Percentiles rank a stretch among this genome's conserved stretches.
These are phyloP conservation scores for Leishmania aethiopica DNA, from an alignment of 208 protist genomes.

Conservation along the genomic window DNA sequence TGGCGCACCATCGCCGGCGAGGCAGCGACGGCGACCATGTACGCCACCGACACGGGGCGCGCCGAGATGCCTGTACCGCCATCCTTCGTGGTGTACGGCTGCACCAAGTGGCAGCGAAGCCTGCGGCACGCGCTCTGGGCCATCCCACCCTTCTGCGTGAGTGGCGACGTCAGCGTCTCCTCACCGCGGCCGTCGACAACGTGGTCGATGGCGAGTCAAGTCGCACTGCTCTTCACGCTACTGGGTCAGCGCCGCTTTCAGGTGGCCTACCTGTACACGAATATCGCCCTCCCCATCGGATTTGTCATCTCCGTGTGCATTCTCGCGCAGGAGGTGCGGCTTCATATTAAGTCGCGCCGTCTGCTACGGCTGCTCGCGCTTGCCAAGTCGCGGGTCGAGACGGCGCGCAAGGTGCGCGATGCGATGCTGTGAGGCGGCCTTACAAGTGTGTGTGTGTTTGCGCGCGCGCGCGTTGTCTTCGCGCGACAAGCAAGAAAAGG, in stretches of 20 bases:
- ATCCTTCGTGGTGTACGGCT: constrained; percentile 2
- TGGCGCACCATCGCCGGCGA: constrained; percentile 16
- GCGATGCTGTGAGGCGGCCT: not conserved
- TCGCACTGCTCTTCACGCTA: constrained; percentile 27
- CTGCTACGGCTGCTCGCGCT: constrained; percentile 1
- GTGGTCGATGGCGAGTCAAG: constrained; percentile 17
- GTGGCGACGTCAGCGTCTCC: not conserved
- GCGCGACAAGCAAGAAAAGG: no score
- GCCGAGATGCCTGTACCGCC: not conserved
- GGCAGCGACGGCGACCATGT: constrained; percentile 21
- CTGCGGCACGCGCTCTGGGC: constrained; percentile 8
- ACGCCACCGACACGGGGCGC: constrained; percentile 7
- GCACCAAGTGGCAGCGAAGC: constrained; percentile 3
- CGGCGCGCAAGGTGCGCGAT: not conserved
- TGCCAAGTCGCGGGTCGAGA: not conserved
- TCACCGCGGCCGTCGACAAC: not conserved
- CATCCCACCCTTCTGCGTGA: constrained; percentile 5
- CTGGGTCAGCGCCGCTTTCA: constrained; percentile 12
- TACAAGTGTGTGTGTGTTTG: not conserved
- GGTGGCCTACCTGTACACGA: constrained; percentile 32
- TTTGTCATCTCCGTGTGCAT: constrained; percentile 11
- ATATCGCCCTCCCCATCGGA: constrained; percentile 16
- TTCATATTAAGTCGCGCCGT: constrained; percentile 6
- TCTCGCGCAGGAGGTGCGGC: constrained; percentile 10
- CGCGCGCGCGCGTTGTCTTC: not conserved